These are phyloP conservation scores for Emericellopsis terricola DNA, from an alignment of 495 filamentous ascomycete genomes.

Conservation along the genomic window DNA sequence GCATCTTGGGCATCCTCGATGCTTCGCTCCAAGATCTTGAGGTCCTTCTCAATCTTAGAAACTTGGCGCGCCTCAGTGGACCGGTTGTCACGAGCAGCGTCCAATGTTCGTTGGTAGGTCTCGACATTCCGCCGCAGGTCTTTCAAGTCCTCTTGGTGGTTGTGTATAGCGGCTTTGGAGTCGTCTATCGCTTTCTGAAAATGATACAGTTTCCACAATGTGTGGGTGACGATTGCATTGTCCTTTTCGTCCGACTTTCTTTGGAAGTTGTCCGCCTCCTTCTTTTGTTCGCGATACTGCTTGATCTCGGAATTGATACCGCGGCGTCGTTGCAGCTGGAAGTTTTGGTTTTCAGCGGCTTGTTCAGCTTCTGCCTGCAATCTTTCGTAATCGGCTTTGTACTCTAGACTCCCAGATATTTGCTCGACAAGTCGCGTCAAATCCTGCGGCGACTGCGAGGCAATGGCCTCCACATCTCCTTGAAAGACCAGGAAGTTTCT, in stretches of 20 bases:
- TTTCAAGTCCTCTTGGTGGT: conserved; percentile 89
- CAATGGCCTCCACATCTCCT: conserved; percentile 96
- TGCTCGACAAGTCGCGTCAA: conserved; percentile 94
- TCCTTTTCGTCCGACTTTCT: conserved; percentile 78
- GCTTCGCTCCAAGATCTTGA: conserved; percentile 73
- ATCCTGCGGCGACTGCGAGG: conserved; percentile 79
- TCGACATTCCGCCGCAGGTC: conserved; percentile 79
- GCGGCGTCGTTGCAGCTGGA: conserved; percentile 70
- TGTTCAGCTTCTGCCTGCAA: conserved; percentile 72
- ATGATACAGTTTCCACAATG: conserved; percentile 92
- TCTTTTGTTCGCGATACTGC: conserved; percentile 93
- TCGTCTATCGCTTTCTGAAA: conserved; percentile 87
- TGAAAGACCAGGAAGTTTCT: conserved; percentile 98
- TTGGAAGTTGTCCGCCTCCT: conserved; percentile 82
- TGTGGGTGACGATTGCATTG: conserved; percentile 82
- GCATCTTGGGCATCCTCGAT: conserved; percentile 73
- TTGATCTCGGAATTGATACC: conserved; percentile 97
- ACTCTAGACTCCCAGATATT: conserved; percentile 89
- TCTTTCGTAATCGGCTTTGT: conserved; percentile 86
- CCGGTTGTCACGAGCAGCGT: conserved; percentile 76
- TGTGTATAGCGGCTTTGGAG: conserved; percentile 77
- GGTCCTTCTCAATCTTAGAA: conserved; percentile 59
- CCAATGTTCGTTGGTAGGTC: conserved; percentile 63
- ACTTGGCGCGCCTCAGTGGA: conserved; percentile 64
- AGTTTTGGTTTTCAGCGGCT: conserved; percentile 71